Base-by-base conservation (phyloP, 2,329 filamentous ascomycete genomes). In the Monosporascus sp. region DNA sequence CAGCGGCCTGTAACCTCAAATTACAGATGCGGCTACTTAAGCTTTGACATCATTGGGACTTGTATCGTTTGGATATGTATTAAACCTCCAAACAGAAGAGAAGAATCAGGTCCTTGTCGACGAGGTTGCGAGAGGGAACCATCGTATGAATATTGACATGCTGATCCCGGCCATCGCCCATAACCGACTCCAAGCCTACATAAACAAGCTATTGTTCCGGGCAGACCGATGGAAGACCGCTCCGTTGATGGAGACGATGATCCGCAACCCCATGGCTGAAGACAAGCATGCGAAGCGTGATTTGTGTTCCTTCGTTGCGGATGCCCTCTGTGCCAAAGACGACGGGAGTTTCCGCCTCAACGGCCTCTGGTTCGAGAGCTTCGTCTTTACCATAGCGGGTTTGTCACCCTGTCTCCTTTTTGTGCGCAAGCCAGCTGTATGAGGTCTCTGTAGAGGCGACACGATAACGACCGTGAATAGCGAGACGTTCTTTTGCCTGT, bases 221-320 rank as follows among this genome's bases (percentile, higher is more conserved):
- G 37, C 48, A 11, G 38, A 49, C 5, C 47, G 38, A 5, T 51
- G 50, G 46, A 49, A 51, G 41, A 54, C 31, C 7, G 38, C 37
- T 22, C 45, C 41, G 2, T 17, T 55, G 1, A 18, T 58, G 2
- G 48, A 56, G 27, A 54, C 22, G 8, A 58, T 60, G 50, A 54
- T 59, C 4, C 25, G 24, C 6, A 49, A 5, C 4, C 44, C 49
- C 5, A 44, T 53, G 18, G 24, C 25, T 11, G 27, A 51, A 31
- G 55, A 52, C 3, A 24, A 34, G 18, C 9, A 59, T 39, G 73
- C 74, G 11, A 68, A 71, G 52, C 61, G 75, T 31, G 70, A 72
- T 3, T 74, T 80, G 45, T 80, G 79, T 56, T 78, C 73, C 0
- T 78, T 78, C 51, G 65, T 80, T 1, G 76, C 52, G 2, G 52